phyloP scores from a whole-genome alignment of 805 yeast species.

The Nematodospora valgi region DNA sequence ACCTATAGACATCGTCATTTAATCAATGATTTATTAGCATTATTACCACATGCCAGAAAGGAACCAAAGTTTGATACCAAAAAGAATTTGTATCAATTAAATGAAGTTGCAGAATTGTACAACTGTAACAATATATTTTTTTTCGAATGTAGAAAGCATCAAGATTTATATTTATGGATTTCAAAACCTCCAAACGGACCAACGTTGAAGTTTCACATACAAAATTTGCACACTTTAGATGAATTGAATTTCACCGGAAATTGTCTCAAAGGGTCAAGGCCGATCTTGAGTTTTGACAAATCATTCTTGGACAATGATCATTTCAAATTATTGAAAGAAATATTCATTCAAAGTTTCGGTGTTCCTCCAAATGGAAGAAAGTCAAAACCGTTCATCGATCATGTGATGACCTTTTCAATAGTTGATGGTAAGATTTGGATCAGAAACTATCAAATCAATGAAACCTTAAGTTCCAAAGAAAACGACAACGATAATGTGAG shows the following conservation, averaged over 20 bases:
- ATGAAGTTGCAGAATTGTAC: conserved; percentile 94
- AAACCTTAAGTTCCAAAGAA: conserved; percentile 58
- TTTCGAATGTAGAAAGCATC: conserved; percentile 95
- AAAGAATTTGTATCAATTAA: conserved; percentile 80
- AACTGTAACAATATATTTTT: conserved; percentile 94
- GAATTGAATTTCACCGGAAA: conserved; percentile 96
- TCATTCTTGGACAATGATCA: conserved; percentile 67
- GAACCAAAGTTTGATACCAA: conserved; percentile 95
- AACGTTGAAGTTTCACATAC: conserved; percentile 87
- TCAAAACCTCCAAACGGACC: conserved; percentile 98
- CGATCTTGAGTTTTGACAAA: conserved; percentile 83
- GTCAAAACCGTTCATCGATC: conserved; percentile 92
- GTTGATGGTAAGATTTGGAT: conserved; percentile 95
- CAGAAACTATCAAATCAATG: conserved; percentile 87
- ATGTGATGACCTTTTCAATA: conserved; percentile 87
- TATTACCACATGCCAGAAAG: conserved; percentile 92
- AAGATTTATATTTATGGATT: conserved; percentile 91
- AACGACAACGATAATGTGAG: conserved; percentile 41
- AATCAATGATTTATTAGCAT: conserved; percentile 70
- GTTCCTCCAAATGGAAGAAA: conserved; percentile 94
- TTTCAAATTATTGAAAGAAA: conserved; percentile 71
- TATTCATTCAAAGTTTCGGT: conserved; percentile 57
- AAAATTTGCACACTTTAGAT: conserved; percentile 93
- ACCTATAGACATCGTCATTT: conserved; percentile 94
- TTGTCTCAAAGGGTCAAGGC: conserved; percentile 93